Base-by-base conservation (phyloP, 139 green algal species). In the Chara braunii region DNA sequence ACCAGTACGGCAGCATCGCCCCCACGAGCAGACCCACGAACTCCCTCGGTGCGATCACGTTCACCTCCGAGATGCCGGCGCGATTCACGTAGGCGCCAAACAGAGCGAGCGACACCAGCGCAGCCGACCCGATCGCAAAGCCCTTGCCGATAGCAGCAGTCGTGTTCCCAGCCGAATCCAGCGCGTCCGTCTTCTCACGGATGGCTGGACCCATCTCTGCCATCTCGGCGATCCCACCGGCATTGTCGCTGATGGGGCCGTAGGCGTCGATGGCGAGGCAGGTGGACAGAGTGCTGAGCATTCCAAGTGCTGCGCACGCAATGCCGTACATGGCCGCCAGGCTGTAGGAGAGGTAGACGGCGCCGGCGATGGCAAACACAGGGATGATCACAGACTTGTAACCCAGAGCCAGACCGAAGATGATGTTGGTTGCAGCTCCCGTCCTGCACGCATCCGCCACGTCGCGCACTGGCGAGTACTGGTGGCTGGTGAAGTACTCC, bases 191-290 rank as follows among this genome's bases (percentile, higher is more conserved):
- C 68, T 90, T 84, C 79, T 97, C 92, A 40, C 92, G 85, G 70
- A 98, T 94, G 74, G 94, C 88, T 77, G 95, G 88, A 44, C 92
- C 91, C 91, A 97, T 95, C 74, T 84, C 90, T 1, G 89, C 87
- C 91, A 97, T 97, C 83, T 97, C 91, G 55, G 92, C 92, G 58
- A 98, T 97, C 51, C 92, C 92, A 32, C 92, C 90, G 32, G 92
- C 92, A 55, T 94, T 79, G 64, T 79, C 71, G 37, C 82, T 93
- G 81, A 89, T 83, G 51, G 63, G 63, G 24, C 63, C 63, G 35
- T 72, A 72, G 2, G 89, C 91, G 48, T 96, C 91, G 51, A 97
- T 97, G 32, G 90, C 90, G 54, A 97, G 83, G 60, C 91, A 85
- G 48, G 92, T 95, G 43, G 88, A 70, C 12, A 98, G 82, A 23